Evolutionary conservation across 148 eudicot species (phyloP), one percentile per base, ranked within the genome.

Genomic region (Rhododendron molle): DNA sequence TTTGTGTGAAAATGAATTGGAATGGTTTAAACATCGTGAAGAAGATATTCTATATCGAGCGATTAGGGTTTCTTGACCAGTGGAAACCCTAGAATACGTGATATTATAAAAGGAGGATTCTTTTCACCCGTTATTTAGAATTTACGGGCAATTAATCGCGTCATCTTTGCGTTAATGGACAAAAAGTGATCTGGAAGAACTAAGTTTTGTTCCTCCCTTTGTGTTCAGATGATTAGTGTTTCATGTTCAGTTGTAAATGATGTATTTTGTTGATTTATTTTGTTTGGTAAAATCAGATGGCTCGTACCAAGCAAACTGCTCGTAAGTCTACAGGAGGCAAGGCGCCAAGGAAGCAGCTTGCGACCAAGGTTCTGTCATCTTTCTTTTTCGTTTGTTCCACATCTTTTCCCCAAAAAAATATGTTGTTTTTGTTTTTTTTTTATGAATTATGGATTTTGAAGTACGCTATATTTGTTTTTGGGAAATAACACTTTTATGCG

Each of bases 231-330:
- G 67, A 56, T 56, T 56, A 56, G 60, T 28, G 26, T 60, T 60
- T 60, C 28, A 60, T 60, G 3, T 60, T 60, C 67, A 2, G 28
- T 21, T 21, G 26, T 60, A 47, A 47, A 11, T 7, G 15, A 8
- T 3, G 30, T 76, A 38, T 60, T 50, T 30, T 47, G 32, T 26
- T 5, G 34, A 78, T 43, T 6, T 40, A 6, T 18, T 44, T 2
- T 46, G 5, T 13, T 56, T 18, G 67, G 10, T 20, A 40, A 15
- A 4, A 72, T 40, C 80, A 86, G 87, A 86, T 86, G 87, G 87
- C 87, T 50, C 87, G 87, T 86, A 86, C 87, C 23, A 86, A 86
- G 87, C 87, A 85, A 85, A 85, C 86, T n/a, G 86, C 86, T 43
- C 86, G 86, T 0, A 85, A 85, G 58, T 86, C 87, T 13, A 86